Conservation (phyloP, 2,329 filamentous ascomycete genomes). For the Sclerotinia glacialis region DNA sequence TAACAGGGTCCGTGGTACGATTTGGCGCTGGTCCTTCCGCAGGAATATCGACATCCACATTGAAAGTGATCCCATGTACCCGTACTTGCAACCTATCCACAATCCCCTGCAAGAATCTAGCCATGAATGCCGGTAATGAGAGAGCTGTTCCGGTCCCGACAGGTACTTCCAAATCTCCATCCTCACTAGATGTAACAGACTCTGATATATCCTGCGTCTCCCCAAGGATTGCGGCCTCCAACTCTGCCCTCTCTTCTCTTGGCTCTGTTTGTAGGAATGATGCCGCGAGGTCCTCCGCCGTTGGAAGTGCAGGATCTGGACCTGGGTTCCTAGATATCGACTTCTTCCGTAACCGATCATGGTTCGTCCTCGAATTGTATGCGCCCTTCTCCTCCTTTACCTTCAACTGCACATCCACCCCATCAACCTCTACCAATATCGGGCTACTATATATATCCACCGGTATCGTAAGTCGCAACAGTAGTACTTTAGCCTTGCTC, state of each 20-base stretch:
- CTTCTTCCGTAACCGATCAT: slow-evolving; percentile 37
- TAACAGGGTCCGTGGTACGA: slow-evolving; percentile 52
- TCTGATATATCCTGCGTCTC: slow-evolving; percentile 61
- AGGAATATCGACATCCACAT: slow-evolving; percentile 60
- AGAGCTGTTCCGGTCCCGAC: slow-evolving; percentile 69
- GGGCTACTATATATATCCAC: slow-evolving; percentile 84
- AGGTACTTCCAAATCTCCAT: slow-evolving; percentile 54
- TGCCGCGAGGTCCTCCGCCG: slow-evolving; percentile 69
- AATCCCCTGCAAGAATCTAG: slow-evolving; percentile 70
- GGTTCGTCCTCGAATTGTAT: slow-evolving; percentile 36
- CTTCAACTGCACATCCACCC: slow-evolving; percentile 68
- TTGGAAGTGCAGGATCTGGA: slow-evolving; percentile 52
- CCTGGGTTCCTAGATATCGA: slow-evolving; percentile 29
- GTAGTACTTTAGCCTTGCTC: slow-evolving; percentile 68
- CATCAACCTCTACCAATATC: slow-evolving; percentile 78
- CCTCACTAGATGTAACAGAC: slow-evolving; percentile 59
- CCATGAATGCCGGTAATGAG: slow-evolving; percentile 67
- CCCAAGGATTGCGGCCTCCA: slow-evolving; percentile 66
- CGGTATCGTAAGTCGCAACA: slow-evolving; percentile 78
- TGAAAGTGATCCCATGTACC: slow-evolving; percentile 63
- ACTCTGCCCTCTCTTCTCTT: slow-evolving; percentile 59
- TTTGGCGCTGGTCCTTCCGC: slow-evolving; percentile 44
- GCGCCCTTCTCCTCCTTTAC: slow-evolving; percentile 43
- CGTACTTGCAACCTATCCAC: slow-evolving; percentile 67
- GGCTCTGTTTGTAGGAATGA: slow-evolving; percentile 76